phyloP scores from a whole-genome alignment of 2,329 filamentous ascomycete genomes.

The Aspergillus pseudotamarii region DNA sequence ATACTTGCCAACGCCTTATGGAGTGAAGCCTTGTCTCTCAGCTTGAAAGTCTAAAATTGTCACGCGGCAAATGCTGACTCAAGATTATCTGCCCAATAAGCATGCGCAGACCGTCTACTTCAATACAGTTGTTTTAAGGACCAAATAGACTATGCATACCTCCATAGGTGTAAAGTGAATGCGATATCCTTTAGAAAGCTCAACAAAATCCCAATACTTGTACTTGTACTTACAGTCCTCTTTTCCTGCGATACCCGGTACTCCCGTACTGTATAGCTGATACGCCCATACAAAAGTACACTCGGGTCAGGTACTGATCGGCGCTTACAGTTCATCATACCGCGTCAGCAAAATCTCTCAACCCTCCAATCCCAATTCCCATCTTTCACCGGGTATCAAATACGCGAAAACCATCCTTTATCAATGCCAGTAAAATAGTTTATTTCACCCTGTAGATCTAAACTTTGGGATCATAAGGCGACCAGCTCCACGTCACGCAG shows the following conservation, averaged over 20 bases:
- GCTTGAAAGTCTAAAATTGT: conserved; percentile 1
- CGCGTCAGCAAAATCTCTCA: conserved; percentile 5
- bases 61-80: not conserved
- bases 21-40: not conserved
- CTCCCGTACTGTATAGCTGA: not conserved
- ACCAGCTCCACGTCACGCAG: not conserved
- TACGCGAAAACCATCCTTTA: not conserved
- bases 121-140: not conserved
- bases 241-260: not conserved
- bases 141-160: not conserved
- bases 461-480: not conserved
- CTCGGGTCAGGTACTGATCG: conserved; percentile 1
- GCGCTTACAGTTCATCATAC: conserved; percentile 4
- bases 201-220: not conserved
- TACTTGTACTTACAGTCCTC: not conserved
- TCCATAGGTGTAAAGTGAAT: not conserved
- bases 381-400: not conserved
- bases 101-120: not conserved
- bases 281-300: conserved; percentile 1
- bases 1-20: not conserved
- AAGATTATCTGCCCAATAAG: not conserved
- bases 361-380: not conserved
- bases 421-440: not conserved
- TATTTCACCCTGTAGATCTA: not conserved
- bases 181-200: not conserved